phyloP scores from a whole-genome alignment of 2,329 filamentous ascomycete species.

The Teratosphaeria zuluensis region DNA sequence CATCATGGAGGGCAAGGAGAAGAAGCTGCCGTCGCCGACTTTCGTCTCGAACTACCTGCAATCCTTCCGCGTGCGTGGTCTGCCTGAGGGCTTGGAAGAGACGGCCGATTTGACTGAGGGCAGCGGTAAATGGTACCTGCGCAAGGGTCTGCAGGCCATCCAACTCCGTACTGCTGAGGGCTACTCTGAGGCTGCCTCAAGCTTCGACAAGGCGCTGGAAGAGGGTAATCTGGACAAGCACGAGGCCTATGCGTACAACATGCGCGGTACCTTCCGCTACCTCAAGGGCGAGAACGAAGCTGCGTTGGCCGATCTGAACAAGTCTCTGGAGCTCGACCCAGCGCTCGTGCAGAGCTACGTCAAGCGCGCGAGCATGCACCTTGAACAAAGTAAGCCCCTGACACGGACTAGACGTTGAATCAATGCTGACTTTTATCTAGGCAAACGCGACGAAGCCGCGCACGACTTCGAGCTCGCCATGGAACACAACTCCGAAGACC shows the following conservation, averaged over 20 bases:
- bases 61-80: slow-evolving; percentile 79
- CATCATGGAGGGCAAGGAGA: slow-evolving; percentile 69
- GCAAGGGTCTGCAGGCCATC: slow-evolving; percentile 71
- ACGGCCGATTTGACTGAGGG: slow-evolving; percentile 65
- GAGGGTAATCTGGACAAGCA: slow-evolving; percentile 68
- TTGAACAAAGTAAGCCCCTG: slow-evolving; percentile 64
- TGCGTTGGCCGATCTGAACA: slow-evolving; percentile 77
- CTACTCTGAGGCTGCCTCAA: slow-evolving; percentile 76
- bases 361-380: slow-evolving; percentile 95
- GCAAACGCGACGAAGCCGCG: slow-evolving; percentile 75
- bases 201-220: slow-evolving; percentile 83
- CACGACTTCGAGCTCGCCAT: slow-evolving; percentile 81
- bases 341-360: slow-evolving; percentile 92
- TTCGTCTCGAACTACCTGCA: slow-evolving; percentile 98
- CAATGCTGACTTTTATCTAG: slow-evolving; percentile 36
- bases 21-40: slow-evolving; percentile 86
- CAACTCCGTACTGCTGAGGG: slow-evolving; percentile 80
- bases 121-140: slow-evolving; percentile 75
- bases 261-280: slow-evolving; percentile 92
- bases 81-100: slow-evolving; percentile 75
- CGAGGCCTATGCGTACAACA: slow-evolving; percentile 89
- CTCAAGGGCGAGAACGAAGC: slow-evolving; percentile 77
- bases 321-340: slow-evolving; percentile 84
- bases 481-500: slow-evolving; percentile 75
- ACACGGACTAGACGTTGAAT: not conserved